phyloP scores from a whole-genome alignment of 306 rosid species.

The Hippophae gyantsensis region DNA sequence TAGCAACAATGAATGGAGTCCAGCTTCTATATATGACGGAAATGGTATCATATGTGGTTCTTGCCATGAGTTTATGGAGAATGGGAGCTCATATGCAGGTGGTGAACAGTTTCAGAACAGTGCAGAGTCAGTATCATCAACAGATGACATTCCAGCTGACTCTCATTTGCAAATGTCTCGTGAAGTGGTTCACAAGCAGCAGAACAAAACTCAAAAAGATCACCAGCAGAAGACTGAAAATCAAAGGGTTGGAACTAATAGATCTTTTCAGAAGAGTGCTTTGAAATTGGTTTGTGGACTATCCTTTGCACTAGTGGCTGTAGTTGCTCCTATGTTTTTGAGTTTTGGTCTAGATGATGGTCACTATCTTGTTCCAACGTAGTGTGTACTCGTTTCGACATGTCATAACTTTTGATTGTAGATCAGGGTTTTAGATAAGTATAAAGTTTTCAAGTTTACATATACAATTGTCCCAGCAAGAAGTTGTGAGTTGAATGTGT shows the following conservation, averaged over 20 bases:
- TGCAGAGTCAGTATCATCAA: constrained; percentile 64
- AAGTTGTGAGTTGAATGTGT: too few species aligned
- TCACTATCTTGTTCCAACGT: constrained; percentile 63
- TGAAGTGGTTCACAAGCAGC: constrained; percentile 23
- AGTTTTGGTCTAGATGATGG: constrained; percentile 38
- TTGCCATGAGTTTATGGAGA: constrained; percentile 23
- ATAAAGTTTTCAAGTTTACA: not conserved
- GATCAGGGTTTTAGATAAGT: constrained; percentile 1
- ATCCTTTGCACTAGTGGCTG: constrained; percentile 39
- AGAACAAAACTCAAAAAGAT: constrained; percentile 15
- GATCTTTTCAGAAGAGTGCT: constrained; percentile 24
- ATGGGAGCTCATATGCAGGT: constrained; percentile 28
- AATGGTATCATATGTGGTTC: constrained; percentile 20
- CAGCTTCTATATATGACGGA: constrained; percentile 29
- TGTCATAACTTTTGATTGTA: constrained; percentile 13
- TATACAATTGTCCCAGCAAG: too few species aligned
- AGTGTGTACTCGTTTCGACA: constrained; percentile 16
- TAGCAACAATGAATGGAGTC: constrained; percentile 43
- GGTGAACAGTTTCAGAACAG: constrained; percentile 37
- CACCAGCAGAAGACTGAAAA: constrained; percentile 13
- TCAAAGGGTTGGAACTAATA: constrained; percentile 15
- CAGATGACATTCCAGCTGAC: constrained; percentile 32
- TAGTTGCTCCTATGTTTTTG: constrained; percentile 43
- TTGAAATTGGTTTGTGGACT: constrained; percentile 45
- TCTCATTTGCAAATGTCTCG: constrained; percentile 24